These are phyloP conservation scores for Pseudonitzschia pungens DNA, from an alignment of 108 stramenopile species.

Conservation along the genomic window DNA sequence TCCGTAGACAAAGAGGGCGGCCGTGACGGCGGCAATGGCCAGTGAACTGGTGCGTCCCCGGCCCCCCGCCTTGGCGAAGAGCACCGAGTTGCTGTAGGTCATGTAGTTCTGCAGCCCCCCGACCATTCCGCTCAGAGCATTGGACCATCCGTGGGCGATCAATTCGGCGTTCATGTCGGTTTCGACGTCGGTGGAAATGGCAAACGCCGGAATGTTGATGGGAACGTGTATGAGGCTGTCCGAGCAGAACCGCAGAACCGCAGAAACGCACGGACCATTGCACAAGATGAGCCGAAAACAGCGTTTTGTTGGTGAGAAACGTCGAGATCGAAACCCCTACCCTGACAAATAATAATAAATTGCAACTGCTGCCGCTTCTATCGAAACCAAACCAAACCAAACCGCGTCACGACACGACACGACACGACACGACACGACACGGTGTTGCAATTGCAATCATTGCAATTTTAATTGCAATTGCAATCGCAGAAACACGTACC, in stretches of 20 bases:
- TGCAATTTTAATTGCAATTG: too few relatives aligned
- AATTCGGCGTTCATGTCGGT: conserved; percentile 81
- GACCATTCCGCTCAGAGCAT: conserved; percentile 54
- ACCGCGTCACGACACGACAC: too few relatives aligned
- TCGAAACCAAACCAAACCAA: too few relatives aligned
- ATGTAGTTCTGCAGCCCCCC: conserved; percentile 81
- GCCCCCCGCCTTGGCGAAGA: conserved; percentile 75
- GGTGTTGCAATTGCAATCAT: background rate
- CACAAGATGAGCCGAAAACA: too few relatives aligned
- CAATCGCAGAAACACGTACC: conserved; percentile 13
- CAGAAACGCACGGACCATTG: too few relatives aligned
- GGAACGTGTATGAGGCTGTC: conserved; percentile 69
- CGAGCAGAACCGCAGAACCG: background rate
- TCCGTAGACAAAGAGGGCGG: conserved; percentile 64
- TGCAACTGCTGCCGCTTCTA: too few relatives aligned
- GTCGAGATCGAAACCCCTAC: too few relatives aligned
- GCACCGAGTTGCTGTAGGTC: conserved; percentile 62
- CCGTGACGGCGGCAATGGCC: conserved; percentile 34
- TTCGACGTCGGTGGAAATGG: conserved; percentile 65
- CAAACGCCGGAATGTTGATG: conserved; percentile 85
- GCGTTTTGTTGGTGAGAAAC: too few relatives aligned
- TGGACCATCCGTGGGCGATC: conserved; percentile 77
- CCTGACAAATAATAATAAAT: too few relatives aligned
- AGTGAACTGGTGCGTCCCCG: conserved; percentile 43
- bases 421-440: background rate